Percentiles rank a stretch among this genome's conserved stretches.
These are phyloP conservation scores for Wickerhamiella slavikovae DNA, from an alignment of 805 yeast genomes.

Conservation along the genomic window DNA sequence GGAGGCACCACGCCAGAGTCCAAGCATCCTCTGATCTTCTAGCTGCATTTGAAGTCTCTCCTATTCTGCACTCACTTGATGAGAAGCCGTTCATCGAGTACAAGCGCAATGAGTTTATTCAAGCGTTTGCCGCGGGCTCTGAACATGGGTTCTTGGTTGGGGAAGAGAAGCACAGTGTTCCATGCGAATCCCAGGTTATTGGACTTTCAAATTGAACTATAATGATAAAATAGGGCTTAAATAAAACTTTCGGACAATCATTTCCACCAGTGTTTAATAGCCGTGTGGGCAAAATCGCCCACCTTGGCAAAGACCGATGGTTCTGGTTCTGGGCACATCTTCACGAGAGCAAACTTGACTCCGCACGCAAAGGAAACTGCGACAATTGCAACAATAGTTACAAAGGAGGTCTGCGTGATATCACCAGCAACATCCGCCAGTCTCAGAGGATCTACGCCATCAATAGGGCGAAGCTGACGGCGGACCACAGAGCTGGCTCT, in stretches of 20 bases:
- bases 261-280: too few relatives aligned
- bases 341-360: neutral
- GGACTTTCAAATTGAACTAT: neutral
- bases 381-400: too few relatives aligned
- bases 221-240: neutral
- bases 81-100: constrained; percentile 8
- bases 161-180: constrained; percentile 14
- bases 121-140: constrained; percentile 16
- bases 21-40: too few relatives aligned
- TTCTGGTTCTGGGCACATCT: neutral
- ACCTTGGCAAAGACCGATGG: neutral
- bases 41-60: constrained; percentile 13
- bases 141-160: constrained; percentile 16
- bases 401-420: too few relatives aligned
- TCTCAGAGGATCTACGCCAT: too few relatives aligned
- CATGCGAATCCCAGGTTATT: constrained; percentile 10
- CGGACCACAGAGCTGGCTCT: too few relatives aligned
- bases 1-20: constrained; percentile 1
- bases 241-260: too few relatives aligned
- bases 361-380: neutral
- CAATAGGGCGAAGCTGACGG: too few relatives aligned
- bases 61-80: constrained; percentile 10
- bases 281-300: too few relatives aligned
- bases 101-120: constrained; percentile 7
- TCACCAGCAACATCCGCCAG: too few relatives aligned